These are phyloP conservation scores for Scheffersomyces titani DNA, from an alignment of 1,139 yeast species.

Conservation along the genomic window DNA sequence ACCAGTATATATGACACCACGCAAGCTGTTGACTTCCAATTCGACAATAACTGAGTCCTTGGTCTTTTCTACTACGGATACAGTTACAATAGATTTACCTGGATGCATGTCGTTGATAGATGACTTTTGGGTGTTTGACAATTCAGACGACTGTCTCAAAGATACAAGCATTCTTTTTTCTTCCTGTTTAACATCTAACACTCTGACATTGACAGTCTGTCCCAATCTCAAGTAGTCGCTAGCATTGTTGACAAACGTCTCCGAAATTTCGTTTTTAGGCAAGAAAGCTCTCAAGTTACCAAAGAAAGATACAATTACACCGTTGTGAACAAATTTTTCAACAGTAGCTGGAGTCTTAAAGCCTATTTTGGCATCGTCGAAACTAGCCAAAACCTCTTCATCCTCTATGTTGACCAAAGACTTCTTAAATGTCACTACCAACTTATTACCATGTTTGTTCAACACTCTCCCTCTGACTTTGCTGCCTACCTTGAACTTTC, in stretches of 20 bases:
- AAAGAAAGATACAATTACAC: constrained; percentile 83
- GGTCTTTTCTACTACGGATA: constrained; percentile 68
- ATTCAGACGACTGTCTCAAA: constrained; percentile 63
- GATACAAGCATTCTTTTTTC: constrained; percentile 66
- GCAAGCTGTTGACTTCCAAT: constrained; percentile 52
- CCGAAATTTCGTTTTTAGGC: constrained; percentile 87
- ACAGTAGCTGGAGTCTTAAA: constrained; percentile 74
- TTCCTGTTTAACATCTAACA: constrained; percentile 58
- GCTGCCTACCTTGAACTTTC: constrained; percentile 83
- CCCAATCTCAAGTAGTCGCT: constrained; percentile 79
- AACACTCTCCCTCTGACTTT: constrained; percentile 74
- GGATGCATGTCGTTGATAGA: constrained; percentile 50
- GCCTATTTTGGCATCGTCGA: constrained; percentile 58
- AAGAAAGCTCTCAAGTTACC: constrained; percentile 77
- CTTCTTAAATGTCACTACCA: constrained; percentile 77
- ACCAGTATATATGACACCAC: constrained; percentile 74
- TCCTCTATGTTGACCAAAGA: constrained; percentile 72
- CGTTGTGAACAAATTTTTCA: constrained; percentile 68
- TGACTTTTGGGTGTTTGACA: constrained; percentile 50
- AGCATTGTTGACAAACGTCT: constrained; percentile 77
- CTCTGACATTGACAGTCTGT: constrained; percentile 77
- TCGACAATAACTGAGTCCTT: constrained; percentile 74
- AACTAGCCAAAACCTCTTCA: constrained; percentile 52
- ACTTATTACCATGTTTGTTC: constrained; percentile 37
- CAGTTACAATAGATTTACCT: constrained; percentile 68